Percentiles rank a stretch among this genome's conserved stretches.
These are phyloP conservation scores for Delphinella strobiligena DNA, from an alignment of 2,329 filamentous ascomycete species.

Conservation along the genomic window DNA sequence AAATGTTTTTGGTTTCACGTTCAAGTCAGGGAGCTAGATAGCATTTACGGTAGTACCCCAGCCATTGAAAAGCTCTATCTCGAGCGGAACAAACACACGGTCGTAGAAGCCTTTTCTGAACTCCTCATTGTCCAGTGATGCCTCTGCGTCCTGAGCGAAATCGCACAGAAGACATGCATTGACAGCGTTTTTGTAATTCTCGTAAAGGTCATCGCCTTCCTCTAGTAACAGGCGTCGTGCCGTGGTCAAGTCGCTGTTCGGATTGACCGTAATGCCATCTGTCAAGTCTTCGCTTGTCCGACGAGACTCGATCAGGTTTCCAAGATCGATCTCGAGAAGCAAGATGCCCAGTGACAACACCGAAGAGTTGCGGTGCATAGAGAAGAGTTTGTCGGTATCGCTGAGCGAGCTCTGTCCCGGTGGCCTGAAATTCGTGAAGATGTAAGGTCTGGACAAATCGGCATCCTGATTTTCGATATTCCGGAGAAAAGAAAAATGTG, in stretches of 20 bases:
- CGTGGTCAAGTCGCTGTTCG: not conserved
- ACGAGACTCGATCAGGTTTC: not conserved
- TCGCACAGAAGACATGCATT: not conserved
- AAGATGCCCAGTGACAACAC: not conserved
- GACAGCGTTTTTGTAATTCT: not conserved
- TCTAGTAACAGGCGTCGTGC: not conserved
- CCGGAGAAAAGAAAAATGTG: not conserved
- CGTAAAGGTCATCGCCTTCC: not conserved
- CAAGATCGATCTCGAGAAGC: not conserved
- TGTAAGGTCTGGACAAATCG: not conserved
- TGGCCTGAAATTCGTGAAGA: not conserved
- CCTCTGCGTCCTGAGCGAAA: not conserved
- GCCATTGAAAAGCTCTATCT: not conserved
- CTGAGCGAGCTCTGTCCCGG: not conserved
- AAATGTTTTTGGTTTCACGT: too few species aligned
- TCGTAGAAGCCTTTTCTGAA: not conserved
- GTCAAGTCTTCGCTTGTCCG: not conserved
- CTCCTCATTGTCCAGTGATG: not conserved
- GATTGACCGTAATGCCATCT: not conserved
- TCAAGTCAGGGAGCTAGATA: too few species aligned
- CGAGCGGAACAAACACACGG: not conserved
- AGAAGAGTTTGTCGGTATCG: not conserved
- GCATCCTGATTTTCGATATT: not conserved
- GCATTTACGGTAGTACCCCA: not conserved
- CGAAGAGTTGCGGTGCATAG: not conserved